A percentile compares a stretch with the other conserved stretches of the same genome.
Conservation (phyloP, 2,329 filamentous ascomycete genomes). For the Talaromyces pinophilus region DNA sequence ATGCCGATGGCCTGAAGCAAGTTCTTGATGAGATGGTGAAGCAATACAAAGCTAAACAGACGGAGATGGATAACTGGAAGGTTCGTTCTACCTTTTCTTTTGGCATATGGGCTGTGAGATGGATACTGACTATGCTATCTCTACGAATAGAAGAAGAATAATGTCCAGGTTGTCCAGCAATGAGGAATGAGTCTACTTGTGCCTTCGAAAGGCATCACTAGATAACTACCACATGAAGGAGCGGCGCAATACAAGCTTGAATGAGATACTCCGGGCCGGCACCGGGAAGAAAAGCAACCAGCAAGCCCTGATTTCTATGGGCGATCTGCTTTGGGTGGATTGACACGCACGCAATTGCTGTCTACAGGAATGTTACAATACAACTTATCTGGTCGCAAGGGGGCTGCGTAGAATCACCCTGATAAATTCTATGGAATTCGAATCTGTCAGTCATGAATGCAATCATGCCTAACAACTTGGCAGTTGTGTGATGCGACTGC, state of each 20-base stretch:
- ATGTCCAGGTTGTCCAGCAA: conserved; percentile 52
- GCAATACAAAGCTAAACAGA: conserved; percentile 92
- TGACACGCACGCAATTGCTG: background rate
- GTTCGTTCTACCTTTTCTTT: conserved; percentile 52
- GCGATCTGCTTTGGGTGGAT: background rate
- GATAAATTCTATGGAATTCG: background rate
- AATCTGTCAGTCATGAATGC: conserved; percentile 19
- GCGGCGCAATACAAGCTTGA: background rate
- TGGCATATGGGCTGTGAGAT: background rate
- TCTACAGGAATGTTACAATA: background rate
- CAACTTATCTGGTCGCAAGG: background rate
- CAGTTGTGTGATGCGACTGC: conserved; percentile 15
- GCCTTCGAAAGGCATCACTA: background rate
- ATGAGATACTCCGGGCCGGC: background rate
- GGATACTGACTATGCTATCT: background rate
- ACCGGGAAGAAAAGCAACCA: background rate
- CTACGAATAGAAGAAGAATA: conserved; percentile 48
- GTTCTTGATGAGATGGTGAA: conserved; percentile 92
- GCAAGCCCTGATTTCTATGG: background rate
- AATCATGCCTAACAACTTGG: conserved; percentile 25
- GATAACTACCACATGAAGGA: background rate
- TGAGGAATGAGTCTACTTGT: conserved; percentile 23
- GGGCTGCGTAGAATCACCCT: background rate
- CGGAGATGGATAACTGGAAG: conserved; percentile 98
- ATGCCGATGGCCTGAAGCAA: conserved; percentile 90